phyloP scores from a whole-genome alignment of 2,329 filamentous ascomycete genomes.

The Aspergillus sp. region DNA sequence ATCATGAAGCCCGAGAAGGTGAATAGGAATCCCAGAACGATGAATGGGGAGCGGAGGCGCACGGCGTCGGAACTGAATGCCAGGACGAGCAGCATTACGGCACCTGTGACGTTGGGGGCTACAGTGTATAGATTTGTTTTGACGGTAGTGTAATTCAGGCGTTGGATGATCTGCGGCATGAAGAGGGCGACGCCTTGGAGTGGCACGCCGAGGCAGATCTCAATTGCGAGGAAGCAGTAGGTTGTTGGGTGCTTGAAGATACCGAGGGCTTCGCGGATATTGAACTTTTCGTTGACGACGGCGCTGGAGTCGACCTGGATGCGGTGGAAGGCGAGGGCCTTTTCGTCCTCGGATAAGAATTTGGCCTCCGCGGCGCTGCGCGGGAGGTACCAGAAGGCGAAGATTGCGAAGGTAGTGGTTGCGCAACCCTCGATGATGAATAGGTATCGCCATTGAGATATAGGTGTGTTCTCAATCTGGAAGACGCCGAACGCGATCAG shows the following conservation, averaged over 20 bases:
- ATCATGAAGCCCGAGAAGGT: constrained; percentile 78
- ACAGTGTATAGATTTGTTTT: constrained; percentile 68
- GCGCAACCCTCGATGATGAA: constrained; percentile 47
- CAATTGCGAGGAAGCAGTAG: constrained; percentile 28
- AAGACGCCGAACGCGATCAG: constrained; percentile 44
- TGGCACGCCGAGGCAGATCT: constrained; percentile 30
- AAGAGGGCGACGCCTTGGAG: constrained; percentile 30
- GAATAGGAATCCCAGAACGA: constrained; percentile 70
- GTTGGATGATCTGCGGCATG: constrained; percentile 29
- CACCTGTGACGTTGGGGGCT: constrained; percentile 71
- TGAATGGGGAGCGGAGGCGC: constrained; percentile 56
- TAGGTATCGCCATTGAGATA: constrained; percentile 46
- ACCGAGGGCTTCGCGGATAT: constrained; percentile 27
- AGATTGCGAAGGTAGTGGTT: constrained; percentile 40
- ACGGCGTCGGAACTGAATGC: constrained; percentile 54
- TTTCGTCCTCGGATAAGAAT: constrained; percentile 41
- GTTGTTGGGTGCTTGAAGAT: constrained; percentile 30
- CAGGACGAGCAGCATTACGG: constrained; percentile 66
- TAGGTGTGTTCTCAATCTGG: constrained; percentile 34
- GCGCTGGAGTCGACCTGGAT: constrained; percentile 35
- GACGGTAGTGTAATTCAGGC: constrained; percentile 49
- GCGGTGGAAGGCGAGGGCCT: constrained; percentile 36
- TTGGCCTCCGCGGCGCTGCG: constrained; percentile 37
- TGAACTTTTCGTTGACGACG: constrained; percentile 32
- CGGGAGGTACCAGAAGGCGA: constrained; percentile 43